phyloP scores from a whole-genome alignment of 768 basidiomycete species.

The Boletales sp. region DNA sequence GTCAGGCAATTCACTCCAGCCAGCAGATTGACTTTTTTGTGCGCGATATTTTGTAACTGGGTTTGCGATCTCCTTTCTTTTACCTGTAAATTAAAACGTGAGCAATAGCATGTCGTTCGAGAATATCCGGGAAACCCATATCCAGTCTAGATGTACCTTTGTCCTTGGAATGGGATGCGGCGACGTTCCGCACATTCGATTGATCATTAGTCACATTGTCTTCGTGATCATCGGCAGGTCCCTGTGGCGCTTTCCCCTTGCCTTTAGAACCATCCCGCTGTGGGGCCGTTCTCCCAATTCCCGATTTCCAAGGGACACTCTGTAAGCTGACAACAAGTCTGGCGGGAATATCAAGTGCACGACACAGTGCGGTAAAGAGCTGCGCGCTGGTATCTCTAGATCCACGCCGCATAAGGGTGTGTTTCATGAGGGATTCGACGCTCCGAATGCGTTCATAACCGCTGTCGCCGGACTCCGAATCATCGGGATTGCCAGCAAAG shows the following conservation, averaged over 20 bases:
- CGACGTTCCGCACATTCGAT: constrained; percentile 38
- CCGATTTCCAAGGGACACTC: constrained; percentile 85
- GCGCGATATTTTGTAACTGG: constrained; percentile 59
- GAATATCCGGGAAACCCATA: constrained; percentile 1
- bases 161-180: constrained; percentile 27
- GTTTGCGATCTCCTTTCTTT: constrained; percentile 55
- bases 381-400: constrained; percentile 86
- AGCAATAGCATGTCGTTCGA: constrained; percentile 5
- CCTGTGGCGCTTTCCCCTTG: constrained; percentile 31
- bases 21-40: constrained; percentile 46
- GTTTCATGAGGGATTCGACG: constrained; percentile 90
- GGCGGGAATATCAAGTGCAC: constrained; percentile 82
- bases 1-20: constrained; percentile 33
- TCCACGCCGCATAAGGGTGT: constrained; percentile 75
- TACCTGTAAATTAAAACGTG: constrained; percentile 35
- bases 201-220: constrained; percentile 32
- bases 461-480: constrained; percentile 38
- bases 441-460: constrained; percentile 70
- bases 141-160: constrained; percentile 30
- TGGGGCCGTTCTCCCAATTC: constrained; percentile 47
- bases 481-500: constrained; percentile 29
- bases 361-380: constrained; percentile 85
- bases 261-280: constrained; percentile 39
- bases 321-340: constrained; percentile 89
- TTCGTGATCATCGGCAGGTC: constrained; percentile 16